Percentiles rank a stretch among this genome's conserved stretches.
These are phyloP conservation scores for Rhododendron henanense DNA, from an alignment of 148 eudicot genomes.

Conservation along the genomic window DNA sequence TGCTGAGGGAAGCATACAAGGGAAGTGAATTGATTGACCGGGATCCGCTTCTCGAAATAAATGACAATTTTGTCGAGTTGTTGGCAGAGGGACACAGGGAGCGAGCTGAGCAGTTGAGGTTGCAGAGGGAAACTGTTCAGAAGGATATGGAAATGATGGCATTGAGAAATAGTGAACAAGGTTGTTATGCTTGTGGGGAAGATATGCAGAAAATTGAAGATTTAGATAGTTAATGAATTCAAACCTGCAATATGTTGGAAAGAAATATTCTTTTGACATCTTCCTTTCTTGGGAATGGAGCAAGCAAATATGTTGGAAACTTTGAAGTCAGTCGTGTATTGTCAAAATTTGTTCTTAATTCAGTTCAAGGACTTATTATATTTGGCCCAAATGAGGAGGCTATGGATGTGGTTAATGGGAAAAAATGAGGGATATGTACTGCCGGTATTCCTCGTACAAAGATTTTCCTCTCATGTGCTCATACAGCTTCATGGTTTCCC, in stretches of 20 bases:
- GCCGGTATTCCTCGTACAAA: not conserved
- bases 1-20: conserved; percentile 86
- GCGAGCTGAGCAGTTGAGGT: conserved; percentile 46
- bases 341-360: not conserved
- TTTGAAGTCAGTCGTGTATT: not conserved
- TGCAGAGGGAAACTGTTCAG: conserved; percentile 34
- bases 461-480: not conserved
- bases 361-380: not conserved
- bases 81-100: conserved; percentile 66
- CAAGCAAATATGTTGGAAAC: not conserved
- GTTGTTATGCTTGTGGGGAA: conserved; percentile 16
- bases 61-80: conserved; percentile 70
- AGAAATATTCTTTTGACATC: not conserved
- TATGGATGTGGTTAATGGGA: not conserved
- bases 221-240: conserved; percentile 10
- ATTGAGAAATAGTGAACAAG: conserved; percentile 8
- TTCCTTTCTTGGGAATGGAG: not conserved
- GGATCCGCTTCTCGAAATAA: conserved; percentile 69
- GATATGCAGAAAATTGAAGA: conserved; percentile 12
- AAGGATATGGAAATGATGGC: conserved; percentile 52
- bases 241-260: not conserved
- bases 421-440: not conserved
- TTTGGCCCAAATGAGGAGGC: not conserved
- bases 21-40: conserved; percentile 63
- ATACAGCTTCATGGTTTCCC: not conserved